Evolutionary conservation across 768 basidiomycete species (phyloP), one percentile per base, ranked within the genome.

Genomic region (Melanogaster broomeanus): DNA sequence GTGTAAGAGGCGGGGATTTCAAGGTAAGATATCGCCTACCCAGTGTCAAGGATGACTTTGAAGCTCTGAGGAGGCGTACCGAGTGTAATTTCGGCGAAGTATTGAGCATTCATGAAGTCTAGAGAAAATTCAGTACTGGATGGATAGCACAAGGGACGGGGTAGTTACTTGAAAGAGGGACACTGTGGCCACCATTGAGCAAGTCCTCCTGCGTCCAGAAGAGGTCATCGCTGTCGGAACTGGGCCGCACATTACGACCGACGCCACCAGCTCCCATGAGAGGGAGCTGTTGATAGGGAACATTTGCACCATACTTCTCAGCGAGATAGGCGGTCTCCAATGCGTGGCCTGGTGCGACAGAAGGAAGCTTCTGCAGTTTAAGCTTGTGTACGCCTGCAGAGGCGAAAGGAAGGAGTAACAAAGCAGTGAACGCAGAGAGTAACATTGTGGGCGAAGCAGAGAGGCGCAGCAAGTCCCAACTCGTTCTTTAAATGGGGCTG

Each of bases 41-140:
- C 90, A 41, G 96, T 97, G 68, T 98, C 95, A 51, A 98, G 83
- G 53, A 97, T 84, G 63, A 97, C 94, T 73, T 96, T 94, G 80
- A 95, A 96, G 4, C 64, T 73, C 71, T 98, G 96, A 31, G 93
- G 80, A 19, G 96, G 96, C 1, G 76, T 80, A 15, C 96, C 96
- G 48, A 98, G 68, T 1, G 76, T 65, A 53, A 98, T 96, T 56
- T 93, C 89, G 18, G 93, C 81, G 67, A 81, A 99, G 73, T 99
- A 98, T 70, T 99, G 95, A 31, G 97, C 95, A 68, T 98, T 98
- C 85, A 95, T 85, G 74, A 92, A 98, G 77, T 98, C 95, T 97
- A 49, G 16, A 19, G 48, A 19, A 5, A 30, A 48, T 56, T 41
- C 42, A 50, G 58, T 35, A 54, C 41, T 53, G 43, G 43, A 33